phyloP scores from a whole-genome alignment of 202 grass and related monocot genomes.

The Panicum virgatum region DNA sequence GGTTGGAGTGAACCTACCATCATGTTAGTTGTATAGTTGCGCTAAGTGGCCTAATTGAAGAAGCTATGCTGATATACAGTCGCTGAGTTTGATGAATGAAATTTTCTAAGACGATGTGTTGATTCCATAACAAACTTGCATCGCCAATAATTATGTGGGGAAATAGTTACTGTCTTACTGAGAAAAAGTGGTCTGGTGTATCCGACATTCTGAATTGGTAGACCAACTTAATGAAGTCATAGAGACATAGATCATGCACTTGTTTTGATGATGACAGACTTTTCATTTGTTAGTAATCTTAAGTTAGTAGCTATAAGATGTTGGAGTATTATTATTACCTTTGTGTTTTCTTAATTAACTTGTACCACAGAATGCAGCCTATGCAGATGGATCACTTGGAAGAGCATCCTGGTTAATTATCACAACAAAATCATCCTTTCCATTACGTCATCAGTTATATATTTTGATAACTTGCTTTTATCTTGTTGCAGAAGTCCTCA shows the following conservation, averaged over 20 bases:
- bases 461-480: constrained; percentile 12
- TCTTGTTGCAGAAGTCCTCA: constrained; percentile 44
- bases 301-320: background rate
- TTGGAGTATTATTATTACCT: constrained; percentile 21
- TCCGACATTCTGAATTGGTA: background rate
- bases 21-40: constrained; percentile 6
- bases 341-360: constrained; percentile 53
- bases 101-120: constrained; percentile 15
- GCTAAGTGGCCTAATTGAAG: constrained; percentile 14
- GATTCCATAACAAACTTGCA: constrained; percentile 19
- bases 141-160: background rate
- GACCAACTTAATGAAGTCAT: constrained; percentile 13
- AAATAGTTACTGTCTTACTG: background rate
- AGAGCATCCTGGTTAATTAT: constrained; percentile 56
- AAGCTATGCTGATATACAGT: constrained; percentile 11
- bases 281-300: constrained; percentile 14
- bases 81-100: background rate
- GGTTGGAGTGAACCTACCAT: background rate
- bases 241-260: constrained; percentile 5
- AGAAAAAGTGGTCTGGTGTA: background rate
- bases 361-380: constrained; percentile 45
- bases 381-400: constrained; percentile 44
- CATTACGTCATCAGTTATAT: constrained; percentile 18
- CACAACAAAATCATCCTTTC: constrained; percentile 15
- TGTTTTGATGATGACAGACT: constrained; percentile 8